These are phyloP conservation scores for Anthoceros angustus DNA, from an alignment of 225 moss, liverwort and hornwort genomes.

Conservation along the genomic window DNA sequence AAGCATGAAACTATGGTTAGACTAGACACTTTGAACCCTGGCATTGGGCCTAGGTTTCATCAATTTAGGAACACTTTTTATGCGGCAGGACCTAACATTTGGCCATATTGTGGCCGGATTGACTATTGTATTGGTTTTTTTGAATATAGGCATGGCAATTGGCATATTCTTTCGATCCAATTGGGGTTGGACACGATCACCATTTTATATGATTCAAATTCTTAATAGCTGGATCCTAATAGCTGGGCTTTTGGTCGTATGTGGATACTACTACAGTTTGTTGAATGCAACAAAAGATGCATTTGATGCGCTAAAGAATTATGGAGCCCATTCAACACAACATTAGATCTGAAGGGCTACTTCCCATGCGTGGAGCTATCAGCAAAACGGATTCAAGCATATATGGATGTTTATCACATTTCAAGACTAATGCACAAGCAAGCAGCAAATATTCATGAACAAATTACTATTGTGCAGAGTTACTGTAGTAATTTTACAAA, in stretches of 20 bases:
- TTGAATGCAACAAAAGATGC: not conserved
- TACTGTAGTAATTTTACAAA: not conserved
- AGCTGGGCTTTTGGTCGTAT: not conserved
- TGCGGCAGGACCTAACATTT: not conserved
- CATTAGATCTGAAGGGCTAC: not conserved
- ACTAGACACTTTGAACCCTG: not conserved
- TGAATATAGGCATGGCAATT: not conserved
- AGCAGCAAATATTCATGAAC: not conserved
- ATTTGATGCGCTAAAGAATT: not conserved
- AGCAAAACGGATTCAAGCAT: not conserved
- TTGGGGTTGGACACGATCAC: not conserved
- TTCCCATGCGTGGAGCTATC: not conserved
- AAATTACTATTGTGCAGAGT: no score
- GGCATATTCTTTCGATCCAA: not conserved
- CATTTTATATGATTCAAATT: not conserved
- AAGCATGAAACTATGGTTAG: not conserved
- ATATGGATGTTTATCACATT: not conserved
- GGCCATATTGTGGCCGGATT: not conserved
- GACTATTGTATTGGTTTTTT: not conserved
- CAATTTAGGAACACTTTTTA: not conserved
- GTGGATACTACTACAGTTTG: not conserved
- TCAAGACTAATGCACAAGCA: not conserved
- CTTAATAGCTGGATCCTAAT: not conserved
- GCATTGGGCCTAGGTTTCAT: no score
- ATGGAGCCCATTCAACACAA: slow-evolving; percentile 1